Conservation (phyloP, 2,329 filamentous ascomycete genomes). For the Aureobasidium leucospermi region DNA sequence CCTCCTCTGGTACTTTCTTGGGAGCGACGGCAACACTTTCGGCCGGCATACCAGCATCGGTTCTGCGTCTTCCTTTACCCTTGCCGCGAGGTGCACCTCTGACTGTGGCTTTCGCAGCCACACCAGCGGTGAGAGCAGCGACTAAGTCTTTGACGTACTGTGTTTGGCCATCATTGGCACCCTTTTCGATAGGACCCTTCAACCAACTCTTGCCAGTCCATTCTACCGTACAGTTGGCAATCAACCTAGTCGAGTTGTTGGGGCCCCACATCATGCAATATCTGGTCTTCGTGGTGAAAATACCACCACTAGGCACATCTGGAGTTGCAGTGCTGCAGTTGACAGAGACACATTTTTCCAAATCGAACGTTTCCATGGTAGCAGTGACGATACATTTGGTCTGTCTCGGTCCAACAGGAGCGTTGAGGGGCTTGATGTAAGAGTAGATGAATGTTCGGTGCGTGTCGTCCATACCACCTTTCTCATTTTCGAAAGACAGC, state of each 20-base stretch:
- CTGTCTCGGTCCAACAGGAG: conserved; percentile 79
- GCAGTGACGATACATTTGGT: conserved; percentile 91
- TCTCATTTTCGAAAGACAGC: conserved; percentile 75
- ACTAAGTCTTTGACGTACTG: conserved; percentile 77
- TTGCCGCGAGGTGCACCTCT: conserved; percentile 31
- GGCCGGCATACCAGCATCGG: conserved; percentile 29
- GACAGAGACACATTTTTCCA: conserved; percentile 82
- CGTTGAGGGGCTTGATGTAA: conserved; percentile 86
- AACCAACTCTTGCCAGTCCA: conserved; percentile 99
- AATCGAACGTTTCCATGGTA: conserved; percentile 72
- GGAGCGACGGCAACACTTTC: conserved; percentile 27
- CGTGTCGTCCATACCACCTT: conserved; percentile 63
- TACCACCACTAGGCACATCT: conserved; percentile 87
- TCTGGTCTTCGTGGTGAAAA: conserved; percentile 86
- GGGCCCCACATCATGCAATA: conserved; percentile 93
- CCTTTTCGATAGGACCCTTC: conserved; percentile 93
- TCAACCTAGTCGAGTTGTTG: conserved; percentile 73
- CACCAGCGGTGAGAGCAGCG: conserved; percentile 62
- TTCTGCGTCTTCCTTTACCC: conserved; percentile 48
- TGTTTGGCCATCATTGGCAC: conserved; percentile 80
- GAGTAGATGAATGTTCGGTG: conserved; percentile 68
- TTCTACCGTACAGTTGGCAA: conserved; percentile 85
- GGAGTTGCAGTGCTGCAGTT: conserved; percentile 79
- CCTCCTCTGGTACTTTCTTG: conserved; percentile 26
- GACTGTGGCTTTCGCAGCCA: conserved; percentile 56